A percentile compares a stretch with the other conserved stretches of the same genome.
phyloP scores from a whole-genome alignment of 192 early-diverging fungal genomes.

The Gonapodya sp. region DNA sequence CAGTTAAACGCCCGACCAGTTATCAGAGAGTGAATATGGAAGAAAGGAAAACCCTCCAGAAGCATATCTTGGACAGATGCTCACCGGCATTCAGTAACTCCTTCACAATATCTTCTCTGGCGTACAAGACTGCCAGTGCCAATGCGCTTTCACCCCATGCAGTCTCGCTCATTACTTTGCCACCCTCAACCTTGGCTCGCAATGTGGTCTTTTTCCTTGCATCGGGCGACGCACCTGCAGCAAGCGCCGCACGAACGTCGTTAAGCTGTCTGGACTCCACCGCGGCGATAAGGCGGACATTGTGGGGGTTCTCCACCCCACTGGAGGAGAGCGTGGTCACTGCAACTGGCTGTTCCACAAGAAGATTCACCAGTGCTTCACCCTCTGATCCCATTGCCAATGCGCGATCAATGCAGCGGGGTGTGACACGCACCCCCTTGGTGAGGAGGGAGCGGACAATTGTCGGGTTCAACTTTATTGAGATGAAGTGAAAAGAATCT shows the following conservation, averaged over 20 bases:
- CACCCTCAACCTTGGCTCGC: not conserved
- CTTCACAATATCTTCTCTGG: not conserved
- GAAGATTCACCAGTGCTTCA: not conserved
- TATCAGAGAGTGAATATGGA: not conserved
- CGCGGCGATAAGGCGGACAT: not conserved
- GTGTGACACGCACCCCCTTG: not conserved
- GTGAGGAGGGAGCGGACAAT: not conserved
- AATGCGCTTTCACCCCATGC: not conserved
- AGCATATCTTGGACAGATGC: too few species aligned
- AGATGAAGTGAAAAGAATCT: not conserved
- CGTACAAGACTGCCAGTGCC: not conserved
- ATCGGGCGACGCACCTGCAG: not conserved
- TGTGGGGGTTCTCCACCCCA: not conserved
- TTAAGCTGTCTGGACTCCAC: not conserved
- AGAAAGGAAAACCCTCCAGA: not conserved
- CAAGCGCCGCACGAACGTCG: not conserved
- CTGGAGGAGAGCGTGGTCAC: too few species aligned
- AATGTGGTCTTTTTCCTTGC: not conserved
- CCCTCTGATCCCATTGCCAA: not conserved
- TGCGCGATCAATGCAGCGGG: not conserved
- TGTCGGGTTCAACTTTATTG: not conserved
- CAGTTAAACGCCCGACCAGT: not conserved
- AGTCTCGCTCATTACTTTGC: not conserved
- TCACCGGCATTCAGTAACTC: not conserved
- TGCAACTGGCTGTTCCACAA: not conserved